A percentile compares a stretch with the other conserved stretches of the same genome.
Evolutionary conservation across 768 basidiomycete species (phyloP).

Genomic region (Boletus pseudo-olivaceus): DNA sequence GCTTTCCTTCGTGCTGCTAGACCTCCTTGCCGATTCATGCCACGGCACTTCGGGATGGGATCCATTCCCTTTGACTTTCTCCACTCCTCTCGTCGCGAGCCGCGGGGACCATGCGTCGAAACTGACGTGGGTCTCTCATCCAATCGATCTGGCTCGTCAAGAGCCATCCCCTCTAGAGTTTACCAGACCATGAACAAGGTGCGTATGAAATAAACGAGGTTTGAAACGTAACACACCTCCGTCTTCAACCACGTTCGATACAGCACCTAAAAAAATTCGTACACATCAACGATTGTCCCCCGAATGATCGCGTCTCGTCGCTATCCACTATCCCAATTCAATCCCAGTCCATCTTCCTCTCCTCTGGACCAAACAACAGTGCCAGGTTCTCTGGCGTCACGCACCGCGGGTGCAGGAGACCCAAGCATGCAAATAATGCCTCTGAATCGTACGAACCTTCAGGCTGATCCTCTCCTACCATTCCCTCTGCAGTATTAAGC

Average conservation of each 20-base stretch:
- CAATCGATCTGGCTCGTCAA: conserved; percentile 39
- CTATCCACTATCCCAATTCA: neutral
- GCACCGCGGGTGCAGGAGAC: conserved; percentile 54
- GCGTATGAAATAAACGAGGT: neutral
- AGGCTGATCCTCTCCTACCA: conserved; percentile 26
- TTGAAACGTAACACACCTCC: conserved; percentile 20
- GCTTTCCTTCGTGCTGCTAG: conserved; percentile 60
- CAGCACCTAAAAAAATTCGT: conserved; percentile 16
- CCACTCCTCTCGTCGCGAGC: conserved; percentile 80
- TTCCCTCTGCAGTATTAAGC: conserved; percentile 33
- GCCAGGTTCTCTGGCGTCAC: conserved; percentile 37
- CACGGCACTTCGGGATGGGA: conserved; percentile 45
- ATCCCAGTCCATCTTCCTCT: neutral
- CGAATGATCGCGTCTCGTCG: neutral
- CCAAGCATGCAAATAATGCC: conserved; percentile 42
- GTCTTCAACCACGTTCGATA: conserved; percentile 4
- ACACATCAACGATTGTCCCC: conserved; percentile 14
- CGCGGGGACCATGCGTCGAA: conserved; percentile 80
- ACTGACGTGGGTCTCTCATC: conserved; percentile 38
- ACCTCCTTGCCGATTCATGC: conserved; percentile 67
- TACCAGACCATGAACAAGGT: conserved; percentile 7
- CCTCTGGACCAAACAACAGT: conserved; percentile 10
- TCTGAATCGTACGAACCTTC: conserved; percentile 56
- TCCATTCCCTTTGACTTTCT: conserved; percentile 72
- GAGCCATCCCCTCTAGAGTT: conserved; percentile 47